phyloP scores from a whole-genome alignment of 768 basidiomycete species.

The Lactifluus echinatus region DNA sequence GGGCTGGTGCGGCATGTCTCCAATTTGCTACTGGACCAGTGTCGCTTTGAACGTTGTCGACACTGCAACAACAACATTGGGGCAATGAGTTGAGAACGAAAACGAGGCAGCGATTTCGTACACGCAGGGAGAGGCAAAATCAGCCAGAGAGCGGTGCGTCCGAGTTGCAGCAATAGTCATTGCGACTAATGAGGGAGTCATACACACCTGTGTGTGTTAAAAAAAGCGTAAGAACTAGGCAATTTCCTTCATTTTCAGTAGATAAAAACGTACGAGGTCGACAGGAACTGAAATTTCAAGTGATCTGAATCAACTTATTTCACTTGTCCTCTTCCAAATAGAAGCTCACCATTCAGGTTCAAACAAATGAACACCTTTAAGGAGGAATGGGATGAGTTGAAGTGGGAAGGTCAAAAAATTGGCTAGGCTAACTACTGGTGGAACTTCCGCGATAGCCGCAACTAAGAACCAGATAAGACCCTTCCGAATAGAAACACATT shows the following conservation, averaged over 20 bases:
- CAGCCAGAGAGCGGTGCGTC: not conserved
- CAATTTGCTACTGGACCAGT: too few relatives aligned
- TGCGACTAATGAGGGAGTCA: not conserved
- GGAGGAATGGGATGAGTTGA: not conserved
- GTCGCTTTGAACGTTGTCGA: too few relatives aligned
- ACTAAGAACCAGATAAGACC: not conserved
- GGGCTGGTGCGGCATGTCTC: too few relatives aligned
- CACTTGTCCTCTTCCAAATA: not conserved
- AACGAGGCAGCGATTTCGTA: too few relatives aligned
- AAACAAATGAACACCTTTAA: constrained; percentile 2
- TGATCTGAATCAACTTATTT: too few relatives aligned
- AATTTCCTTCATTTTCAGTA: too few relatives aligned
- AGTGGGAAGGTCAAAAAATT: not conserved
- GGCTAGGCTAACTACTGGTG: not conserved
- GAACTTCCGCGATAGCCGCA: not conserved
- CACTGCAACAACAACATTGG: too few relatives aligned
- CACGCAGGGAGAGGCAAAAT: too few relatives aligned
- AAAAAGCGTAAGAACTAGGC: not conserved
- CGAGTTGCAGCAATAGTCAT: constrained; percentile 2
- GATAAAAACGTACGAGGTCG: not conserved
- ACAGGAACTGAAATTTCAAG: not conserved
- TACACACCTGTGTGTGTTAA: constrained; percentile 4
- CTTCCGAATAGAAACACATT: not conserved
- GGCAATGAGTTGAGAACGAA: too few relatives aligned
- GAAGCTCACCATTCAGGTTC: not conserved